Evolutionary conservation across 2,329 filamentous ascomycete species (phyloP).

Genomic region (Trichoderma breve): DNA sequence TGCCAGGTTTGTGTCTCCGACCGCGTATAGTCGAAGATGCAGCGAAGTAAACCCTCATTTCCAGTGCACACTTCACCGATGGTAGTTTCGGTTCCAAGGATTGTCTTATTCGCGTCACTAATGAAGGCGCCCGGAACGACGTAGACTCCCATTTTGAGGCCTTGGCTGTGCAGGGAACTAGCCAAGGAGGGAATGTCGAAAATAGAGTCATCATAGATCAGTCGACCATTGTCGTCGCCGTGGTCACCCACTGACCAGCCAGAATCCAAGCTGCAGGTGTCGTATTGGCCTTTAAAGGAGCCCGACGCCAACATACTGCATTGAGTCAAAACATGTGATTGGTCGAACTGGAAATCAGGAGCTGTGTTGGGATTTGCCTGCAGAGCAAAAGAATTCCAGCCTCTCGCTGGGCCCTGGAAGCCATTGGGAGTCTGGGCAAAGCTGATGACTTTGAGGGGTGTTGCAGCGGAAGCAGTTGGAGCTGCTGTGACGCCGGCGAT

Average conservation of each 20-base stretch:
- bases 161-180: slow-evolving; percentile 20
- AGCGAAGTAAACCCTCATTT: slow-evolving; percentile 22
- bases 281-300: slow-evolving; percentile 16
- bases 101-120: slow-evolving; percentile 22
- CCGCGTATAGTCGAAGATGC: slow-evolving; percentile 23
- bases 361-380: slow-evolving; percentile 20
- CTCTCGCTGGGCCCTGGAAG: slow-evolving; percentile 21
- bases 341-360: slow-evolving; percentile 21
- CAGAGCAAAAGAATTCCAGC: slow-evolving; percentile 25
- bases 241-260: slow-evolving; percentile 25
- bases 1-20: slow-evolving; percentile 23
- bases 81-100: slow-evolving; percentile 20
- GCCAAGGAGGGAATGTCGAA: slow-evolving; percentile 24
- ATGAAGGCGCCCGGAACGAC: slow-evolving; percentile 24
- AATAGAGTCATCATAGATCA: slow-evolving; percentile 21
- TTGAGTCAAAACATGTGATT: slow-evolving; percentile 23
- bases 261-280: slow-evolving; percentile 24
- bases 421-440: slow-evolving; percentile 22
- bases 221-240: slow-evolving; percentile 24
- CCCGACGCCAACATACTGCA: slow-evolving; percentile 22
- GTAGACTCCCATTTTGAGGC: slow-evolving; percentile 23
- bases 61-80: slow-evolving; percentile 24
- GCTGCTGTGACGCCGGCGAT: slow-evolving; percentile 6
- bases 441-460: slow-evolving; percentile 22
- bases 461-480: slow-evolving; percentile 6